Evolutionary conservation across 352 stramenopile species (phyloP).

Genomic region (Pythium aristosporum): DNA sequence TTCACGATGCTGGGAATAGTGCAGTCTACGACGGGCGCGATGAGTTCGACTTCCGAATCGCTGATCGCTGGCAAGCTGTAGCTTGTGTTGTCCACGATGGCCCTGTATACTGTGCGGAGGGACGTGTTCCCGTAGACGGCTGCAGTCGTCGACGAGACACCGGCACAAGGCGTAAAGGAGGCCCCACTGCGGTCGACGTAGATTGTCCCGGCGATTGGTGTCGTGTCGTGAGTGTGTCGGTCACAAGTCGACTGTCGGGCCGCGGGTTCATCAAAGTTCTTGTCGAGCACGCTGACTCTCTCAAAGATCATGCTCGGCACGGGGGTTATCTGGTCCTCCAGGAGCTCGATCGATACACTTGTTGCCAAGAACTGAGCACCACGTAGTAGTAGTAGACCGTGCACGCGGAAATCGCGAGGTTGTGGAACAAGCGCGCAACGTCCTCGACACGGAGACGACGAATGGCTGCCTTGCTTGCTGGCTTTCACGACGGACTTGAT

Average conservation of each 20-base stretch:
- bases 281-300: not conserved
- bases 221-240: not conserved
- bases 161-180: slow-evolving; percentile 7
- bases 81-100: slow-evolving; percentile 4
- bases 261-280: not conserved
- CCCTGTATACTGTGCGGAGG: slow-evolving; percentile 13
- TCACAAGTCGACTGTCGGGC: slow-evolving; percentile 5
- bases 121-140: slow-evolving; percentile 16
- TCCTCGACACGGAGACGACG: slow-evolving; percentile 1
- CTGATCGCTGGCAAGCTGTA: slow-evolving; percentile 20
- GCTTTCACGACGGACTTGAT: not conserved
- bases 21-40: slow-evolving; percentile 21
- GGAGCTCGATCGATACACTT: not conserved
- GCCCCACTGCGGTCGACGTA: slow-evolving; percentile 3
- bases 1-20: not conserved
- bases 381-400: slow-evolving; percentile 22
- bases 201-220: not conserved
- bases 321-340: slow-evolving; percentile 6
- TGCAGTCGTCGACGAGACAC: not conserved
- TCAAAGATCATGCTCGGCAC: not conserved
- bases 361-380: not conserved
- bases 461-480: no score
- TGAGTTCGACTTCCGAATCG: slow-evolving; percentile 9
- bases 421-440: slow-evolving; percentile 13
- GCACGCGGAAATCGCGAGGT: slow-evolving; percentile 12